phyloP scores from a whole-genome alignment of 2,329 filamentous ascomycete genomes.

The Fusarium sp. region DNA sequence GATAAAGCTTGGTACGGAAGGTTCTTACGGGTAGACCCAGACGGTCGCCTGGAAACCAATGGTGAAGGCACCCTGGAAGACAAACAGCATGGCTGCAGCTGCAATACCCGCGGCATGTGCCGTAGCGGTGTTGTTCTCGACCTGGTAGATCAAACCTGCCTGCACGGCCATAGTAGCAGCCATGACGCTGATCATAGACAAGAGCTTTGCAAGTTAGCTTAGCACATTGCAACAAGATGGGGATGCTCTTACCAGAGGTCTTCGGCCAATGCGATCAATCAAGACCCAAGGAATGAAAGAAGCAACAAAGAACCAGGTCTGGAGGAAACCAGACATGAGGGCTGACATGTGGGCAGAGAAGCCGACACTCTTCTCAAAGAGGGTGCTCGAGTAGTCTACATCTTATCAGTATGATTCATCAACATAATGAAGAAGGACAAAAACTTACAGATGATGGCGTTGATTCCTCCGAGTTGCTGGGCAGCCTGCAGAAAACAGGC shows the following conservation, averaged over 20 bases:
- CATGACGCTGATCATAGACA: conserved; percentile 55
- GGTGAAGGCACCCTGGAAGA: conserved; percentile 54
- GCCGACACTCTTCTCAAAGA: conserved; percentile 57
- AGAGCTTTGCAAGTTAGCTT: conserved; percentile 30
- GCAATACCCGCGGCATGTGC: conserved; percentile 49
- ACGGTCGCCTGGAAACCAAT: conserved; percentile 51
- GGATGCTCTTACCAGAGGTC: too few relatives aligned
- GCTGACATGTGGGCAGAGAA: conserved; percentile 55
- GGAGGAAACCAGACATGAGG: conserved; percentile 62
- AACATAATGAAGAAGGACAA: rapidly evolving
- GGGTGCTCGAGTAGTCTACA: conserved; percentile 55
- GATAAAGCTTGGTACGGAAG: rapidly evolving
- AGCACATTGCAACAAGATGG: too few relatives aligned
- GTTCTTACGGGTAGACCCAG: conserved; percentile 46
- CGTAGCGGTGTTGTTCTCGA: conserved; percentile 48
- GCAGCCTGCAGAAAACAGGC: conserved; percentile 45
- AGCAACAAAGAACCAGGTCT: conserved; percentile 56
- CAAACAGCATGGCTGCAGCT: conserved; percentile 53
- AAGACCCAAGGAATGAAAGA: conserved; percentile 50
- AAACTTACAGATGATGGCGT: conserved; percentile 55
- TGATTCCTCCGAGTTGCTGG: conserved; percentile 61
- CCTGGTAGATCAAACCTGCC: conserved; percentile 53
- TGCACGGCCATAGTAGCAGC: conserved; percentile 54
- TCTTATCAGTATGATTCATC: rapidly evolving
- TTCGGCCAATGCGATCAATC: conserved; percentile 33